Evolutionary conservation across 805 yeast genomes (phyloP).

Genomic region (Pichia rugopelliculosa): DNA sequence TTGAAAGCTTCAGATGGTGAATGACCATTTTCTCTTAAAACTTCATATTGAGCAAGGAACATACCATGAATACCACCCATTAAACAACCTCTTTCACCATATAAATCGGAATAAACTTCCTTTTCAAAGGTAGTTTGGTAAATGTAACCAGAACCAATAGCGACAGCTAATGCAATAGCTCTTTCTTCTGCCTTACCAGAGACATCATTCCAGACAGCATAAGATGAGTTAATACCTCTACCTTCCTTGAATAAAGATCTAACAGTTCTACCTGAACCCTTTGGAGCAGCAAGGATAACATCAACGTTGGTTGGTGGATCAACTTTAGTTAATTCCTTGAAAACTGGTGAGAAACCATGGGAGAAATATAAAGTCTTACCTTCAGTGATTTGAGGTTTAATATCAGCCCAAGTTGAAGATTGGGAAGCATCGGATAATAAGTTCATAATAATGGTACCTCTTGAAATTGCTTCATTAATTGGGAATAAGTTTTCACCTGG

Average conservation of each 20-base stretch:
- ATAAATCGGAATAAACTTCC: slow-evolving; percentile 98
- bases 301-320: slow-evolving; percentile 93
- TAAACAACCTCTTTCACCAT: slow-evolving; percentile 99
- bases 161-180: slow-evolving; percentile 97
- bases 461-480: slow-evolving; percentile 84
- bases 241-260: slow-evolving; percentile 99
- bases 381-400: slow-evolving; percentile 89
- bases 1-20: slow-evolving; percentile 99
- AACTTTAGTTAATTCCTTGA: slow-evolving; percentile 95
- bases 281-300: slow-evolving; percentile 98
- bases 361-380: slow-evolving; percentile 98
- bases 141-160: slow-evolving; percentile 99
- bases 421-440: slow-evolving; percentile 98
- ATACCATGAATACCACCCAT: slow-evolving; percentile 99
- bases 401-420: slow-evolving; percentile 90
- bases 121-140: slow-evolving; percentile 99
- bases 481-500: slow-evolving; percentile 98
- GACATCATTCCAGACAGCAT: slow-evolving; percentile 99
- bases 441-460: slow-evolving; percentile 96
- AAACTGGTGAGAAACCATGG: slow-evolving; percentile 99
- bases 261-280: slow-evolving; percentile 99
- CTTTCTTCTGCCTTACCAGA: slow-evolving; percentile 99
- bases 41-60: slow-evolving; percentile 99
- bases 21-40: slow-evolving; percentile 98
- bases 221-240: slow-evolving; percentile 99